Conservation (phyloP, 1,139 yeast species). For the Suhomyces guaymorum region DNA sequence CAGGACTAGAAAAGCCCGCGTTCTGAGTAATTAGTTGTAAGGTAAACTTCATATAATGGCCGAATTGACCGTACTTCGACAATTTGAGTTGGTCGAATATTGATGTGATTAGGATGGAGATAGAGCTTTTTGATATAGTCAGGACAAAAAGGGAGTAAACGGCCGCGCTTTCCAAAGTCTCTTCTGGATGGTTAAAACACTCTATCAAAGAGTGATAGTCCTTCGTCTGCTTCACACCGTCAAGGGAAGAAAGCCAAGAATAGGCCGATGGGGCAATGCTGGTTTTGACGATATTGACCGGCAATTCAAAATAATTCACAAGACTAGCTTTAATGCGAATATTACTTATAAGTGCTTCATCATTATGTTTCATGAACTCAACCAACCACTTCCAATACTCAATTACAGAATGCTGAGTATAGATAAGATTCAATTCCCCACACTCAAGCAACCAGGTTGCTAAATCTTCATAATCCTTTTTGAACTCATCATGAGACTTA, state of each 20-base stretch:
- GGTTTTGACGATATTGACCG: constrained; percentile 24
- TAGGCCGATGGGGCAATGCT: constrained; percentile 14
- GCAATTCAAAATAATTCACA: constrained; percentile 14
- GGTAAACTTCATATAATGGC: constrained; percentile 29
- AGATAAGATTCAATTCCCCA: constrained; percentile 28
- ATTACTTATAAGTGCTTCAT: constrained; percentile 14
- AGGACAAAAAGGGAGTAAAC: constrained; percentile 40
- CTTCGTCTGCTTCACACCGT: constrained; percentile 22
- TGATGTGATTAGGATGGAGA: constrained; percentile 30
- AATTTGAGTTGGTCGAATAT: constrained; percentile 46
- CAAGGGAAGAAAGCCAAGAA: constrained; percentile 6
- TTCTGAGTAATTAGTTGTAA: constrained; percentile 25
- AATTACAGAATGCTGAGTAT: constrained; percentile 23
- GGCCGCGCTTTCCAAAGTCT: constrained; percentile 41
- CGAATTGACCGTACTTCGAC: constrained; percentile 33
- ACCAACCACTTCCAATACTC: constrained; percentile 24
- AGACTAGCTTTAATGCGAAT: constrained; percentile 15
- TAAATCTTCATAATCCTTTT: constrained; percentile 39
- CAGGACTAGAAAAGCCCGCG: constrained; percentile 17
- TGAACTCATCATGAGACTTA: constrained; percentile 20
- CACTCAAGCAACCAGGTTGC: constrained; percentile 34
- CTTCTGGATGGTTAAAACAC: constrained; percentile 35
- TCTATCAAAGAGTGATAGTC: constrained; percentile 36
- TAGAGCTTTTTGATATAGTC: constrained; percentile 29
- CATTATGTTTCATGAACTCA: constrained; percentile 14